phyloP scores from a whole-genome alignment of 2,329 filamentous ascomycete species.

The Periconia macrospinosa region DNA sequence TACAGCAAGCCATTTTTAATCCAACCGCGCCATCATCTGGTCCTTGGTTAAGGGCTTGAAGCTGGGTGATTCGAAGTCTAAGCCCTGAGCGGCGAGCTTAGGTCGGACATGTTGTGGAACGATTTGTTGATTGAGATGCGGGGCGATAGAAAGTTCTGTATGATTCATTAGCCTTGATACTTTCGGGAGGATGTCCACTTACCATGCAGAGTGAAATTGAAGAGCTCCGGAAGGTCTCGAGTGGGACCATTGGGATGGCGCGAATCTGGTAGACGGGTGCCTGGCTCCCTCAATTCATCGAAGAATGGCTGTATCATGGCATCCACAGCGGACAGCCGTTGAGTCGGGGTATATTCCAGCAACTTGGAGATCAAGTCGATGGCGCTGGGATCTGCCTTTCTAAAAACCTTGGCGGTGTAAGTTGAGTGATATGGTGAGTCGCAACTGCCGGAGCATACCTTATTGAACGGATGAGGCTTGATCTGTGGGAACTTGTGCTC shows the following conservation, averaged over 20 bases:
- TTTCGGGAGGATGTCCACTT: slow-evolving; percentile 43
- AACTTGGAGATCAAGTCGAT: slow-evolving; percentile 93
- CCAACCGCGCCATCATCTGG: slow-evolving; percentile 96
- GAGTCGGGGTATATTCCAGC: slow-evolving; percentile 95
- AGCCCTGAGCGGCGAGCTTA: slow-evolving; percentile 71
- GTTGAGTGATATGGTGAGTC: slow-evolving; percentile 3
- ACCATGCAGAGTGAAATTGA: slow-evolving; percentile 95
- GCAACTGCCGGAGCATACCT: slow-evolving; percentile 53
- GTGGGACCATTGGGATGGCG: slow-evolving; percentile 80
- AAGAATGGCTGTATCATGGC: slow-evolving; percentile 99
- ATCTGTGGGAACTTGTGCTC: slow-evolving; percentile 99
- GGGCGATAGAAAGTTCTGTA: slow-evolving; percentile 92
- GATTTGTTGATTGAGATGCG: slow-evolving; percentile 82
- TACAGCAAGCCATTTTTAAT: slow-evolving; percentile 57
- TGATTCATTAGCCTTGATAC: slow-evolving; percentile 9
- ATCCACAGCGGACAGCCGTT: slow-evolving; percentile 88
- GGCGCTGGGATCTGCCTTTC: slow-evolving; percentile 88
- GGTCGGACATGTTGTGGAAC: slow-evolving; percentile 82
- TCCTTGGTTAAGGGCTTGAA: slow-evolving; percentile 89
- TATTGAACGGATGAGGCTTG: slow-evolving; percentile 98
- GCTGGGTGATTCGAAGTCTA: slow-evolving; percentile 81
- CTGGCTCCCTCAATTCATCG: slow-evolving; percentile 91
- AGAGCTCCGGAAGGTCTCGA: slow-evolving; percentile 82
- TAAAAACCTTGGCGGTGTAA: slow-evolving; percentile 69
- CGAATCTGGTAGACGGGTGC: slow-evolving; percentile 88